phyloP scores from a whole-genome alignment of 1,284 basidiomycete genomes.

The Athelia psychrophila region DNA sequence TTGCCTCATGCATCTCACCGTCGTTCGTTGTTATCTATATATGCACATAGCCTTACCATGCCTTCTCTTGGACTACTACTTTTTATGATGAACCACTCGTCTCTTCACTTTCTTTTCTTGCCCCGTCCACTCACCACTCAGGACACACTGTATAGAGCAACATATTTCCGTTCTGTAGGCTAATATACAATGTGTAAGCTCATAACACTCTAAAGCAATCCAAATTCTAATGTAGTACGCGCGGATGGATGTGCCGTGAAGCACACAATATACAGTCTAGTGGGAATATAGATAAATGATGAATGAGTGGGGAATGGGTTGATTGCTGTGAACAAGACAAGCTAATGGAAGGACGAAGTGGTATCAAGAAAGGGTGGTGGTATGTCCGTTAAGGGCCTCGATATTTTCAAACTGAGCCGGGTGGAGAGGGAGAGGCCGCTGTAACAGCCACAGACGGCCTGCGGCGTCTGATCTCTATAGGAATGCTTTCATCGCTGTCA shows the following conservation, averaged over 20 bases:
- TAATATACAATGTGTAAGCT: neutral
- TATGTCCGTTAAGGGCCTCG: slow-evolving; percentile 3
- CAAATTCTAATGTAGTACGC: neutral
- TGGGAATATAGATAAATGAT: slow-evolving; percentile 5
- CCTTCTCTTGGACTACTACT: neutral
- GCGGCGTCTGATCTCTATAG: slow-evolving; percentile 35
- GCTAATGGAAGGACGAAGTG: slow-evolving; percentile 4
- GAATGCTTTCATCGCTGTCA: slow-evolving; percentile 28
- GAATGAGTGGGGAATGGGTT: slow-evolving; percentile 8
- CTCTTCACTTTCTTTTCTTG: neutral
- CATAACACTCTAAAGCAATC: slow-evolving; percentile 3
- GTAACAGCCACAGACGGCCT: slow-evolving; percentile 30
- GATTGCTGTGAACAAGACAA: slow-evolving; percentile 3
- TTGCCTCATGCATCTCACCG: neutral
- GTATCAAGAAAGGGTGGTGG: slow-evolving; percentile 4
- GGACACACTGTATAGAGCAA: neutral
- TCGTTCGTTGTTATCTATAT: neutral
- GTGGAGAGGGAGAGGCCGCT: slow-evolving; percentile 20
- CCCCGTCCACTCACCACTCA: neutral
- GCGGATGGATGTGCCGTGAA: neutral
- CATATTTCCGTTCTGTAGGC: slow-evolving; percentile 2
- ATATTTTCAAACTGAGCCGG: slow-evolving; percentile 13
- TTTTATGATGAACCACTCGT: neutral
- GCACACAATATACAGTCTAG: slow-evolving; percentile 2
- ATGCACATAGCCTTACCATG: neutral